A percentile compares a stretch with the other conserved stretches of the same genome.
Conservation (phyloP, 495 filamentous ascomycete genomes). For the Talaromyces thailandensis region DNA sequence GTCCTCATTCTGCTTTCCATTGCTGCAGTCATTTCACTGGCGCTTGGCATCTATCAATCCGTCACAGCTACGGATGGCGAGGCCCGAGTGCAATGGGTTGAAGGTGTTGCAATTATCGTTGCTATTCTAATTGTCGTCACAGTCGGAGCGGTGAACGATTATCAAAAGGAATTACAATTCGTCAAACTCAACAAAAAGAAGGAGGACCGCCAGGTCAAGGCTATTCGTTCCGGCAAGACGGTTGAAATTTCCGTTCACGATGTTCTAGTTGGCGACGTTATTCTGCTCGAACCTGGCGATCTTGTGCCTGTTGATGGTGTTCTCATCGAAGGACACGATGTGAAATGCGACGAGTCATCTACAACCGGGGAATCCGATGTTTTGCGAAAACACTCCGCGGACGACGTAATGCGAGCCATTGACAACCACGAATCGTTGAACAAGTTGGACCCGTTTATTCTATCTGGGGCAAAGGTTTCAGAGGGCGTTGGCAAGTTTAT, state of each 20-base stretch:
- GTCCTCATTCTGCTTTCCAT: conserved; percentile 69
- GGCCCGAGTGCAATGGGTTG: conserved; percentile 65
- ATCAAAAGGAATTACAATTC: conserved; percentile 64
- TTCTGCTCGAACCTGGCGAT: conserved; percentile 82
- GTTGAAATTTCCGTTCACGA: conserved; percentile 73
- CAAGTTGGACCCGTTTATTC: conserved; percentile 90
- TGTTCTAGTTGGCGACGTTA: conserved; percentile 74
- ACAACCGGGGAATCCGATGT: conserved; percentile 82
- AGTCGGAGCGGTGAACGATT: conserved; percentile 62
- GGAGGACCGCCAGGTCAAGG: conserved; percentile 62
- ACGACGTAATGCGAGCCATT: conserved; percentile 75
- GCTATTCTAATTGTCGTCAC: conserved; percentile 62
- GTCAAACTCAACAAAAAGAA: conserved; percentile 65
- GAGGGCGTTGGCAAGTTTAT: conserved; percentile 84
- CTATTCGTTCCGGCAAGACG: conserved; percentile 66
- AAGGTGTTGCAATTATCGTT: conserved; percentile 63
- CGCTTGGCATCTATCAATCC: conserved; percentile 65
- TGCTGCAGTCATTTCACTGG: conserved; percentile 76
- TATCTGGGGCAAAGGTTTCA: conserved; percentile 85
- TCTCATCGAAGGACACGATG: conserved; percentile 61
- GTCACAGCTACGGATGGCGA: conserved; percentile 37
- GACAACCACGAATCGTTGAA: conserved; percentile 62
- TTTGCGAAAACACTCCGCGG: conserved; percentile 59
- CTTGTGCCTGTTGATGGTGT: conserved; percentile 75
- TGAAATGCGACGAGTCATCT: conserved; percentile 77